Conservation (phyloP, 345 rosid genomes). For the Microcos paniculata region DNA sequence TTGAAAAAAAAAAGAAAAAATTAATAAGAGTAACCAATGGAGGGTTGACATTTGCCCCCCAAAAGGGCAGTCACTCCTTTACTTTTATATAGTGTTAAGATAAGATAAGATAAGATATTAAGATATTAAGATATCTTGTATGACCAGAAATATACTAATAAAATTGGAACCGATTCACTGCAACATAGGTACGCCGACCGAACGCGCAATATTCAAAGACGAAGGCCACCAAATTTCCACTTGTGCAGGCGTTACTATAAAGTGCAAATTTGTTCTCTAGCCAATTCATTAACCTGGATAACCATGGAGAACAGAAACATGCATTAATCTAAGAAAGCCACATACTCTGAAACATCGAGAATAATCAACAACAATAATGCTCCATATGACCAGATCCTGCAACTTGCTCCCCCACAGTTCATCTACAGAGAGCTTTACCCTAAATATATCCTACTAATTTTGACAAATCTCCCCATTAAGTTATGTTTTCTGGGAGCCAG, state of each 20-base stretch:
- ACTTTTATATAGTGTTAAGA: too few relatives aligned
- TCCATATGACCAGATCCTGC: too few relatives aligned
- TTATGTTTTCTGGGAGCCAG: not conserved
- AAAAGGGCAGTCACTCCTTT: too few relatives aligned
- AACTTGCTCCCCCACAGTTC: not conserved
- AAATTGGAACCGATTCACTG: conserved; percentile 8
- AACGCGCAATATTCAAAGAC: not conserved
- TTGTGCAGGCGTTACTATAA: not conserved
- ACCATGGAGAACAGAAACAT: not conserved
- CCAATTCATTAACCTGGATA: conserved; percentile 10
- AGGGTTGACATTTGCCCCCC: too few relatives aligned
- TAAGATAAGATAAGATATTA: too few relatives aligned
- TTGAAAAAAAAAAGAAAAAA: too few relatives aligned
- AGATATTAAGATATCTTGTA: too few relatives aligned
- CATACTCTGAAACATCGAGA: not conserved
- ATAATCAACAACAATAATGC: too few relatives aligned
- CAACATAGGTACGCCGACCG: not conserved
- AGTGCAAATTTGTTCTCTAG: not conserved
- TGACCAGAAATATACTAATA: too few relatives aligned
- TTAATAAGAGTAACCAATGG: too few relatives aligned
- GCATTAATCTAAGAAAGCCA: not conserved
- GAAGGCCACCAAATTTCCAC: not conserved
- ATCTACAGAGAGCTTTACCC: not conserved
- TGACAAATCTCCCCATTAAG: not conserved
- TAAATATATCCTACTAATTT: not conserved